Evolutionary conservation across 148 eudicot species (phyloP), one percentile per base, ranked within the genome.

Genomic region (Vaccinium darrowii): DNA sequence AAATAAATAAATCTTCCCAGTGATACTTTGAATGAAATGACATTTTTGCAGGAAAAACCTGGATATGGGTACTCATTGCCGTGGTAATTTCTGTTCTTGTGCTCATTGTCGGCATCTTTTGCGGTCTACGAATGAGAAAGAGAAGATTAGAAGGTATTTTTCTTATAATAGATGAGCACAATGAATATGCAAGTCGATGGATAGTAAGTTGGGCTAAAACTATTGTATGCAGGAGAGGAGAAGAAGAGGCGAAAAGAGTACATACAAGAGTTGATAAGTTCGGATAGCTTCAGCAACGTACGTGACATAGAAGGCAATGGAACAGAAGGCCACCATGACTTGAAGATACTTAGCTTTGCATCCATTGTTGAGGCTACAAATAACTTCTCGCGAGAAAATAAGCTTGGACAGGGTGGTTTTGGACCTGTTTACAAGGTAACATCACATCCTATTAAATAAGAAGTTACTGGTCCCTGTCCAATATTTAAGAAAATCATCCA

Each of bases 401-500:
- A 85, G 84, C 87, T 85, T 25, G 87, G 87, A 80, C 13, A 80
- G 80, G 84, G 87, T n/a, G 87, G 87, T 54, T 85, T 80, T 80
- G 84, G 87, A 39, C 84, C 83, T 73, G 80, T 85, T 56, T 85
- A 85, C 80, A 73, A 85, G 87, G 87, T 85, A 73, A 7, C n/a
- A 0, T 2, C 5, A 4, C 75, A 19, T 57, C 33, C 33, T 67
- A 11, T 25, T 11, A 4, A 67, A 25, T 67, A 67, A 27, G 23
- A 52, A 23, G 60, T 56, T 56, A 1, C 19, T 56, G 4, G 19
- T 56, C 60, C 14, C 21, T 52, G 5, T 4, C 7, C 30, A 11
- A 83, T 15, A 7, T 30, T 58, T 10, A 67, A 25, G 73, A 0
- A 25, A n/a, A 25, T 27, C 15, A 67, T 67, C 15, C 15, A 23